Evolutionary conservation across 2,329 filamentous ascomycete species (phyloP).

Genomic region (Fusarium xylarioides): DNA sequence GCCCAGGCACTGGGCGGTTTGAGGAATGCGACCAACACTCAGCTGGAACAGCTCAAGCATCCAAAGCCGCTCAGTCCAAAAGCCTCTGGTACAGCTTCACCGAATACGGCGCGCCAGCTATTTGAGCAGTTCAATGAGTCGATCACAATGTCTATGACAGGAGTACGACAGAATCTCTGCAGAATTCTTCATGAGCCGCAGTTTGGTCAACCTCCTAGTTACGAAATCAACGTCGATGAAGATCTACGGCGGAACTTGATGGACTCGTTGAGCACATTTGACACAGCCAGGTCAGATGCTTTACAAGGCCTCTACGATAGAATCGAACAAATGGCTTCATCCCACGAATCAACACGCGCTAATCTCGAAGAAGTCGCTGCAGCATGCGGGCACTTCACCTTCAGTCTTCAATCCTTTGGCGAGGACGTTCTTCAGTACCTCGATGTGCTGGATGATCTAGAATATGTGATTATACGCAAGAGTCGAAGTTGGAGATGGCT

Average conservation of each 20-base stretch:
- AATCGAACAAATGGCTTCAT: constrained; percentile 68
- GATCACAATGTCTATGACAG: constrained; percentile 28
- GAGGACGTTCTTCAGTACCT: constrained; percentile 87
- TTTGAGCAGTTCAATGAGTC: constrained; percentile 31
- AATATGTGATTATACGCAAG: constrained; percentile 71
- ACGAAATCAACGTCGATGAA: constrained; percentile 69
- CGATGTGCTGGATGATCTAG: constrained; percentile 84
- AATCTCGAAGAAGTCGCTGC: constrained; percentile 95
- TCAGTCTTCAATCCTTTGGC: constrained; percentile 87
- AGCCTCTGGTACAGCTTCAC: fast-evolving
- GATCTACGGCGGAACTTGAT: constrained; percentile 87
- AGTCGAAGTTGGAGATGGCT: constrained; percentile 82
- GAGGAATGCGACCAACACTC: constrained; percentile 86
- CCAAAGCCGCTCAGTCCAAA: neutral
- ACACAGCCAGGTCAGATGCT: constrained; percentile 90
- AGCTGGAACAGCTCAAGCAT: constrained; percentile 79
- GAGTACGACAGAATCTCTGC: constrained; percentile 21
- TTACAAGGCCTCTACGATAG: constrained; percentile 81
- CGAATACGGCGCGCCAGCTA: constrained; percentile 13
- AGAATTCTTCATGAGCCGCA: constrained; percentile 38
- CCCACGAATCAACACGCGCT: constrained; percentile 72
- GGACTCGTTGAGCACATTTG: constrained; percentile 83
- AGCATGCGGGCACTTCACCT: constrained; percentile 95
- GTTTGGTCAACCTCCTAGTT: constrained; percentile 48
- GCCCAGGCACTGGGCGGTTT: constrained; percentile 90